Base-by-base conservation (phyloP, 495 filamentous ascomycete species). In the Amorphotheca resinae region DNA sequence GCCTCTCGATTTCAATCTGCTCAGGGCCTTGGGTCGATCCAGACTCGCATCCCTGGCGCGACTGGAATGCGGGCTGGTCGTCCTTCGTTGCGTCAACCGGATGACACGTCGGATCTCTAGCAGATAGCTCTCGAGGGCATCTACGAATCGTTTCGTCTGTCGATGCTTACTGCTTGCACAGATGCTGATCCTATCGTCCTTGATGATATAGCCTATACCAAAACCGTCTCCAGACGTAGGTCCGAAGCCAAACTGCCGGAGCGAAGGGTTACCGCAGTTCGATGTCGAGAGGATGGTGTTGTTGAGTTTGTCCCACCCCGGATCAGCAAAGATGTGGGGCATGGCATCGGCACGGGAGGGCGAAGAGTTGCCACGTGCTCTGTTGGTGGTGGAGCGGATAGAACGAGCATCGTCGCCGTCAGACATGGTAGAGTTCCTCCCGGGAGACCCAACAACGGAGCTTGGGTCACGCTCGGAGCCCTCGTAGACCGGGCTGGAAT, bases 181-280 rank as follows among this genome's bases (percentile, higher is more conserved):
- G 58, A 98, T 93, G 23, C 78, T 84, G 52, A 98, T 81, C 37
- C 73, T 70, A 28, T 95, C 89, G 54, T 95, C 89, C 61, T 98
- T 98, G 74, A 98, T 95, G 53, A 98, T 96, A 62, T 98, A 98
- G 9, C 91, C 91, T 42, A 98, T 93, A 9, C 93, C 91, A 59
- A 96, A 96, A 0, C 91, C 91, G 41, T 96, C 93, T 21, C 80
- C 89, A 2, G 82, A 88, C 0, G 87, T 93, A 2, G 91, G 91
- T 0, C 91, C 91, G 61, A 98, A 98, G 9, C 91, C 91, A 53
- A 98, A 98, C 36, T 95, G 86, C 1, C 91, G 80, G 11, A 98
- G 73, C n/a, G 83, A 88, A 1, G 91, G 91, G 63, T 98, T 98
- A 42, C 91, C 91, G 63, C 91, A 98, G 65, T 98, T 98, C n/a